A percentile compares a stretch with the other conserved stretches of the same genome.
Evolutionary conservation across 768 basidiomycete species (phyloP).

Genomic region (Mycena sanguinolenta): DNA sequence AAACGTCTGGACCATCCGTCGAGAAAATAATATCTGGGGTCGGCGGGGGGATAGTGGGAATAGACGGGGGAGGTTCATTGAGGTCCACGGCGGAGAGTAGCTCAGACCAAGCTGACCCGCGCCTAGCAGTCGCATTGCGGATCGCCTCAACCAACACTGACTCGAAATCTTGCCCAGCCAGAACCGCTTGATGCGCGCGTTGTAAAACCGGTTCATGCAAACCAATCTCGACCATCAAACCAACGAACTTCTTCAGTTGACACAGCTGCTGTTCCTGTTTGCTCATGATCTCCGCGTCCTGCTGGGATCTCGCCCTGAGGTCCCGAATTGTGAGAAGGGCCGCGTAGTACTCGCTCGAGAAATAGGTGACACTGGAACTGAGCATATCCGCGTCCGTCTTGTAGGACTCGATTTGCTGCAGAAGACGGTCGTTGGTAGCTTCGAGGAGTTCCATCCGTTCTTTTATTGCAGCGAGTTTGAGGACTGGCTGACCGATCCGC

Average conservation of each 20-base stretch:
- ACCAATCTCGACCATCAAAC: slow-evolving; percentile 52
- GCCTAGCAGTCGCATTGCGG: slow-evolving; percentile 53
- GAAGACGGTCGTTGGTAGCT: slow-evolving; percentile 40
- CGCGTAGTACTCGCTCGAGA: slow-evolving; percentile 45
- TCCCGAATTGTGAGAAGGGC: slow-evolving; percentile 46
- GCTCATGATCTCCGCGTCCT: slow-evolving; percentile 44
- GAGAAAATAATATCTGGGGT: slow-evolving; percentile 26
- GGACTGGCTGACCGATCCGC: slow-evolving; percentile 18
- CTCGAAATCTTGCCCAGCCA: slow-evolving; percentile 51
- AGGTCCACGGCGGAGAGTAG: slow-evolving; percentile 49
- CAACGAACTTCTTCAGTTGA: slow-evolving; percentile 52
- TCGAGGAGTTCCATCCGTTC: slow-evolving; percentile 42
- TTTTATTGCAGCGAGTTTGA: slow-evolving; percentile 32
- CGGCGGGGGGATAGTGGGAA: slow-evolving; percentile 32
- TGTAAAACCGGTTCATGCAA: slow-evolving; percentile 49
- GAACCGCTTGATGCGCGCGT: slow-evolving; percentile 45
- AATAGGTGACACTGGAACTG: slow-evolving; percentile 41
- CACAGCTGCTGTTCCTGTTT: slow-evolving; percentile 44
- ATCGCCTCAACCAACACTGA: slow-evolving; percentile 60
- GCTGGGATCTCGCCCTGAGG: slow-evolving; percentile 34
- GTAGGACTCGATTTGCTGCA: slow-evolving; percentile 33
- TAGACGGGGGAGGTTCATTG: slow-evolving; percentile 43
- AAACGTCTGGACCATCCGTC: slow-evolving; percentile 39
- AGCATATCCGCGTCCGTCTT: slow-evolving; percentile 38
- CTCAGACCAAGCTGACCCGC: slow-evolving; percentile 57